Percentiles rank a stretch among this genome's conserved stretches.
phyloP scores from a whole-genome alignment of 768 basidiomycete species.

The Lactifluus hygrophoroides region DNA sequence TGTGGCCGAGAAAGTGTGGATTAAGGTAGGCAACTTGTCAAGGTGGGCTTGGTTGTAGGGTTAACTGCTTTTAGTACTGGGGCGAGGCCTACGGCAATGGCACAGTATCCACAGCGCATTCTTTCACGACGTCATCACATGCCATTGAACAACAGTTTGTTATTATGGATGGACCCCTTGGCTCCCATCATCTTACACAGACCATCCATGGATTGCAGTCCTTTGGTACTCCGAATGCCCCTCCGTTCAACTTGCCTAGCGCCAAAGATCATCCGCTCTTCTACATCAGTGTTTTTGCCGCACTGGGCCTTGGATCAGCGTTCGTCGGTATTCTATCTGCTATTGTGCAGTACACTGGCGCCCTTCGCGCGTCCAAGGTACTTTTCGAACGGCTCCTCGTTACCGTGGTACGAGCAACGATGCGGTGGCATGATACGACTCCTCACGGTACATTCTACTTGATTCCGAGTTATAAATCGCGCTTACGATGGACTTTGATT shows the following conservation, averaged over 20 bases:
- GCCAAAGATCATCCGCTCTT: constrained; percentile 58
- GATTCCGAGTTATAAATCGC: not conserved
- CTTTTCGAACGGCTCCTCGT: constrained; percentile 48
- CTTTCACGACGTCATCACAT: constrained; percentile 18
- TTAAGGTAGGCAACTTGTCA: constrained; percentile 39
- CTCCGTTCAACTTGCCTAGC: constrained; percentile 30
- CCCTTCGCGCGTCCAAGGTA: constrained; percentile 31
- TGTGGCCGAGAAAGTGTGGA: constrained; percentile 63
- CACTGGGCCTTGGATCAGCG: constrained; percentile 45
- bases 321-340: constrained; percentile 39
- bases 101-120: constrained; percentile 14
- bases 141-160: constrained; percentile 24
- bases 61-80: constrained; percentile 33
- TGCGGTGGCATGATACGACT: constrained; percentile 79
- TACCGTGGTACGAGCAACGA: constrained; percentile 71
- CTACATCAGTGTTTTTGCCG: constrained; percentile 60
- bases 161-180: constrained; percentile 20
- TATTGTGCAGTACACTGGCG: constrained; percentile 53
- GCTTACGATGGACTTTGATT: constrained; percentile 4
- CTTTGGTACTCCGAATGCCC: not conserved
- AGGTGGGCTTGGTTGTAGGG: not conserved
- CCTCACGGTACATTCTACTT: constrained; percentile 48
- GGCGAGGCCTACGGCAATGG: constrained; percentile 47
- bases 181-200: constrained; percentile 21
- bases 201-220: constrained; percentile 14